Conservation (phyloP, 2,329 filamentous ascomycete species). For the Graphilbum sp. region DNA sequence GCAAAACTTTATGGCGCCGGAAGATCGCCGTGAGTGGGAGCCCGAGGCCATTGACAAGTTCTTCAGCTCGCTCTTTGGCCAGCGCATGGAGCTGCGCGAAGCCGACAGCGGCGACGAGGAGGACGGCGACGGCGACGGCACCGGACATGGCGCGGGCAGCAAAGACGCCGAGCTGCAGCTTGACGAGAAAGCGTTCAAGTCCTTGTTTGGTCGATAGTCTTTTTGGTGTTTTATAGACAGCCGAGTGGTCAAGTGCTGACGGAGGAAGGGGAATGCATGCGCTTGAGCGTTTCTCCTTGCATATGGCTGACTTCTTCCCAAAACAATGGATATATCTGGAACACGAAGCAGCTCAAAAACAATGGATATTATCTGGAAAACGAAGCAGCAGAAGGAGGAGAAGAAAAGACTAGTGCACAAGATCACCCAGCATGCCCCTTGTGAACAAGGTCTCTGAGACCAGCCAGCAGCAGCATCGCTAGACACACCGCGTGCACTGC, state of each 20-base stretch:
- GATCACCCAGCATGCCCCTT: too few species aligned
- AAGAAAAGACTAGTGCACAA: too few species aligned
- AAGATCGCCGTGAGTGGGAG: conserved; percentile 69
- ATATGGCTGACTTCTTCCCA: too few species aligned
- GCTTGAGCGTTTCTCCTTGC: too few species aligned
- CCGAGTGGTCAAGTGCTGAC: too few species aligned
- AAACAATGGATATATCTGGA: too few species aligned
- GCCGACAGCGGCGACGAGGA: conserved; percentile 31
- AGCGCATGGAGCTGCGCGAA: conserved; percentile 50
- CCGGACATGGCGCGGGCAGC: conserved; percentile 22
- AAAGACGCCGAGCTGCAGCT: conserved; percentile 16
- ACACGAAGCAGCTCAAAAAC: too few species aligned
- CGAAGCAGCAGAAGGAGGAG: too few species aligned
- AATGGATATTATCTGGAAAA: too few species aligned
- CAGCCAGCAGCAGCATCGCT: conserved; percentile 16
- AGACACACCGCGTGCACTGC: conserved; percentile 23
- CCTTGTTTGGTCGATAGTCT: not conserved
- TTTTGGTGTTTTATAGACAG: too few species aligned
- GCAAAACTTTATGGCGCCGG: conserved; percentile 93
- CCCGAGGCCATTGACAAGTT: conserved; percentile 61
- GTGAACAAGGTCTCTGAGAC: conserved; percentile 11
- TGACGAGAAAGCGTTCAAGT: not conserved
- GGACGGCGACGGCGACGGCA: conserved; percentile 12
- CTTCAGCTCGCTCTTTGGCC: conserved; percentile 60
- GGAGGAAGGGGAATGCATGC: too few species aligned